phyloP scores from a whole-genome alignment of 2,329 filamentous ascomycete genomes.

The Trichoderma sp. region DNA sequence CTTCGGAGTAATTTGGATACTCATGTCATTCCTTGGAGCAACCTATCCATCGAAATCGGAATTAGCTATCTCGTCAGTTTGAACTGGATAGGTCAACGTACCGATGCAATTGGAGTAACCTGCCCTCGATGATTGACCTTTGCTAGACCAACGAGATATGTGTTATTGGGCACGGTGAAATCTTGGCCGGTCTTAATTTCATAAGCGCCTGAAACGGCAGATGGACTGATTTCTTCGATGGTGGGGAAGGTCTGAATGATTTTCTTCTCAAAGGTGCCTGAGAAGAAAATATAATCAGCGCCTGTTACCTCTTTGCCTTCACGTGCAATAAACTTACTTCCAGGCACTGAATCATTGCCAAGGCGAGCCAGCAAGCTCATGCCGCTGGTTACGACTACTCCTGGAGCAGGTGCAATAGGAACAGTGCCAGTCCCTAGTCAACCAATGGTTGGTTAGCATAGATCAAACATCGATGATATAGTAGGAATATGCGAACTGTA shows the following conservation, averaged over 20 bases:
- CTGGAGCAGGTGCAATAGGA: constrained; percentile 1
- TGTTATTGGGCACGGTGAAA: constrained; percentile 8
- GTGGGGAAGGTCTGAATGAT: constrained; percentile 1
- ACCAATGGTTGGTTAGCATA: background rate
- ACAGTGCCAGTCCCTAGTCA: constrained; percentile 10
- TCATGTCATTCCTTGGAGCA: constrained; percentile 14
- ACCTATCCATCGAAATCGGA: background rate
- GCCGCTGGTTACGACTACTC: constrained; percentile 3
- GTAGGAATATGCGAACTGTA: background rate
- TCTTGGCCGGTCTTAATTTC: constrained; percentile 14
- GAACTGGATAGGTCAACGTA: background rate
- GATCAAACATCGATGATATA: background rate
- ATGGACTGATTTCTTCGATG: background rate
- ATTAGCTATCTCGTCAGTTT: background rate
- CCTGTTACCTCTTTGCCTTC: too few species aligned
- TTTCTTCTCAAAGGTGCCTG: constrained; percentile 17
- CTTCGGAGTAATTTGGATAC: constrained; percentile 15
- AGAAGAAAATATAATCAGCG: background rate
- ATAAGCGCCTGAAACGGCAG: background rate
- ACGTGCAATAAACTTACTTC: background rate
- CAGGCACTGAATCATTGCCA: background rate
- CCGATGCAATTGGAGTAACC: constrained; percentile 17
- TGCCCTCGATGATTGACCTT: constrained; percentile 22
- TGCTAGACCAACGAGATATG: constrained; percentile 17
- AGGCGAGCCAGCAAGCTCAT: constrained; percentile 10